These are phyloP conservation scores for Phytophthora sp. DNA, from an alignment of 352 stramenopile genomes.

Conservation along the genomic window DNA sequence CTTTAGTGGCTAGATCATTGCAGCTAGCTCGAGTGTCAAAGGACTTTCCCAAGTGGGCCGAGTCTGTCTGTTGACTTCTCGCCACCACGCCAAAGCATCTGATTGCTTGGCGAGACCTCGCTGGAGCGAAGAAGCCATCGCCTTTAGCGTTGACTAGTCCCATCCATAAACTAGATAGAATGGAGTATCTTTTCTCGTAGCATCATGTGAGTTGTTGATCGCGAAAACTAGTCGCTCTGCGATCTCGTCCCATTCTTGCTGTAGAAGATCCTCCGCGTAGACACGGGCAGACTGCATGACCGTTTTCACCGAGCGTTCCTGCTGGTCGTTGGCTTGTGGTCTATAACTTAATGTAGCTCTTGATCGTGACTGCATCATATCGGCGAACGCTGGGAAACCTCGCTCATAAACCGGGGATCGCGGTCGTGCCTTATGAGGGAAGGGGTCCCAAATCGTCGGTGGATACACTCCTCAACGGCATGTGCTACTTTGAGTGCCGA, in stretches of 20 bases:
- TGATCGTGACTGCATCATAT: slow-evolving; percentile 3
- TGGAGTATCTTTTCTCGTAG: background rate
- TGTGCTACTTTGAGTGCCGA: slow-evolving; percentile 9
- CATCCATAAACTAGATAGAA: background rate
- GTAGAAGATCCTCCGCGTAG: slow-evolving; percentile 3
- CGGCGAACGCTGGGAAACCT: slow-evolving; percentile 12
- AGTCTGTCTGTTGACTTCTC: background rate
- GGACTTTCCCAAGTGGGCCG: too few species aligned
- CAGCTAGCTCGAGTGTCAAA: too few species aligned
- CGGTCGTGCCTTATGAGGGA: slow-evolving; percentile 10
- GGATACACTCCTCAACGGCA: slow-evolving; percentile 9
- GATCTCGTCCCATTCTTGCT: slow-evolving; percentile 16
- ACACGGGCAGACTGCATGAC: slow-evolving; percentile 3
- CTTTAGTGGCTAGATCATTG: too few species aligned
- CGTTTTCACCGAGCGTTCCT: slow-evolving; percentile 5
- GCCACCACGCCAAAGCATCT: background rate
- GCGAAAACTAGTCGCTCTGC: background rate
- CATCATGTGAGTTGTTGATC: background rate
- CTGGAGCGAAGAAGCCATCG: background rate
- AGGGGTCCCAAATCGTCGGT: slow-evolving; percentile 4
- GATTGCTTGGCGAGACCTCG: background rate
- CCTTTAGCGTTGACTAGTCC: background rate
- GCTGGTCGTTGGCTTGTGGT: slow-evolving; percentile 17
- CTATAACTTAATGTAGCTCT: slow-evolving; percentile 12
- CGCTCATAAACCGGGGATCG: slow-evolving; percentile 19